A percentile compares a stretch with the other conserved stretches of the same genome.
phyloP scores from a whole-genome alignment of 2,329 filamentous ascomycete species.

The Pyricularia grisea region DNA sequence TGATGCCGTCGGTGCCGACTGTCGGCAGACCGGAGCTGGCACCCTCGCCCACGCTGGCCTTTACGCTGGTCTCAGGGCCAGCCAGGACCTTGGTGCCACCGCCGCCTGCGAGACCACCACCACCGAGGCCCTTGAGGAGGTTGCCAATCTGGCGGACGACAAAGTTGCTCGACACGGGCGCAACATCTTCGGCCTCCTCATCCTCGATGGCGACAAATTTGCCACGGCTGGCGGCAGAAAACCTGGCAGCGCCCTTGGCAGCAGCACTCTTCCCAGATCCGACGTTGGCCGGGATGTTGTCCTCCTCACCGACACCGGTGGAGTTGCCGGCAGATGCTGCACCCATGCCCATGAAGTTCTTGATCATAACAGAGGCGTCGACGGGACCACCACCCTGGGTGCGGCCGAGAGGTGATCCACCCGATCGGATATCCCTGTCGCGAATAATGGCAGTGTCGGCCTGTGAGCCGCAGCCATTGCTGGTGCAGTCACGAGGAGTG shows the following conservation, averaged over 20 bases:
- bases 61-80: conserved; percentile 38
- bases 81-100: conserved; percentile 13
- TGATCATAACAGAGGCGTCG: conserved; percentile 45
- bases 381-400: conserved; percentile 51
- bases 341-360: conserved; percentile 47
- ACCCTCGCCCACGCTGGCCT: conserved; percentile 43
- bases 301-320: conserved; percentile 7
- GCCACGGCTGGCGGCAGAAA: conserved; percentile 11
- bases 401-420: conserved; percentile 47
- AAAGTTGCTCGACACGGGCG: conserved; percentile 2
- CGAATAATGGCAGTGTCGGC: conserved; percentile 64
- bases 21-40: conserved; percentile 49
- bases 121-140: conserved; percentile 18
- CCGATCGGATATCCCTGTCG: conserved; percentile 43
- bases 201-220: conserved; percentile 8
- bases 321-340: conserved; percentile 14
- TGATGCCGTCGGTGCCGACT: conserved; percentile 45
- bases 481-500: conserved; percentile 57
- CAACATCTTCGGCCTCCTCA: conserved; percentile 6
- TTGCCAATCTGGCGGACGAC: conserved; percentile 10
- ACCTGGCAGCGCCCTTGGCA: neutral
- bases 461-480: conserved; percentile 51
- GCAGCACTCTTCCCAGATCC: conserved; percentile 13
- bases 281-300: conserved; percentile 10
- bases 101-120: conserved; percentile 26